Base-by-base conservation (phyloP, 768 basidiomycete species). In the Boletus pseudopeckii region DNA sequence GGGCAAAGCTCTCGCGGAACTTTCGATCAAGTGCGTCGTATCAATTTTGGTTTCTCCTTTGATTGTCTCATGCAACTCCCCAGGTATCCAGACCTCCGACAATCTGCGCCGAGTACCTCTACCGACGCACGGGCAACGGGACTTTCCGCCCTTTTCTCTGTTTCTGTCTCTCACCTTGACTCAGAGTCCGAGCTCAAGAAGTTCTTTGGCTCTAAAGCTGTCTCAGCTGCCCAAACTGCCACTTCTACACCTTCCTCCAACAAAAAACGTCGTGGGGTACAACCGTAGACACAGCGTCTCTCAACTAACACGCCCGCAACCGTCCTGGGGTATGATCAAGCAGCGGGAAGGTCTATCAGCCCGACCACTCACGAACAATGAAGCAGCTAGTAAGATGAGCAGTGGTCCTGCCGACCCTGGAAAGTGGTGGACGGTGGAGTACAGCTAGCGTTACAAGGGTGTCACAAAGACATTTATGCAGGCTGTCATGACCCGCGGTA, bases 161-260 rank as follows among this genome's bases (percentile, higher is more conserved):
- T 96, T n/a, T 92, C 90, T 1, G 75, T 86, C 1, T 75, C 86
- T 38, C 79, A 92, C 61, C 82, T 99, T 15, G 93, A 98, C 57
- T 78, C 85, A 11, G 93, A 96, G 54, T 87, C 87, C 0, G 97
- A 99, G 66, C 81, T 98, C 72, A 85, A 89, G 51, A 87, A 85
- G 58, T 96, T 98, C 78, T 99, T 99, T 65, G 96, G 96, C 2
- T 81, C 90, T 18, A 90, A 86, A 63, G 94, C 97, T 53, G 81
- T 98, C 9, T 75, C 77, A n/a, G 82, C 86, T 2, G 78, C 76
- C 28, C 82, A 81, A 67, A 67, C 70, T 18, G 59, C 70, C 13
- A 60, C 62, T 3, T 50, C 74, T 5, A 58, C 75, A 1, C 53
- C 77, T 3, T 65, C 74, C 1, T 67, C 76, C 4, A 50, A 67